These are phyloP conservation scores for Aureobasidium namibiae DNA, from an alignment of 2,329 filamentous ascomycete species.

Conservation along the genomic window DNA sequence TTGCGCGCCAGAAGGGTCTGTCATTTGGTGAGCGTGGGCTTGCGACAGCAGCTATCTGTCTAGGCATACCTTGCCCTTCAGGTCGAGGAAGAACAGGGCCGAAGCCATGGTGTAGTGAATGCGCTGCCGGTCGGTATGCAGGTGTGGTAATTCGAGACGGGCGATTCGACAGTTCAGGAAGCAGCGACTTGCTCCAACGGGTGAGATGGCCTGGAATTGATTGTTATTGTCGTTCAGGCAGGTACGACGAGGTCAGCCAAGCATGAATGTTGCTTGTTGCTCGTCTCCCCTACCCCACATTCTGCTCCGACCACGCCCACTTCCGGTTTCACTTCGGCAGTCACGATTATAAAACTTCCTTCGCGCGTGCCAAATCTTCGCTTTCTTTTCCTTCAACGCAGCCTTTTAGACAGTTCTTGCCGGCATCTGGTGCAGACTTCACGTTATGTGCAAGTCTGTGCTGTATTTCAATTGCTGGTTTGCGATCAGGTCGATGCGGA, in stretches of 20 bases:
- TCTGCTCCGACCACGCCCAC: not conserved
- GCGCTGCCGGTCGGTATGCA: not conserved
- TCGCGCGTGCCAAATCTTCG: not conserved
- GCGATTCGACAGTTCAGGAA: not conserved
- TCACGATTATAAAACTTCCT: not conserved
- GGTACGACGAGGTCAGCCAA: not conserved
- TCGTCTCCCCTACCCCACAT: conserved; percentile 5
- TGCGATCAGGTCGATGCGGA: conserved; percentile 55
- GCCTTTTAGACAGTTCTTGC: conserved; percentile 78
- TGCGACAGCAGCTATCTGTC: not conserved
- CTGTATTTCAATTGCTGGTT: conserved; percentile 51
- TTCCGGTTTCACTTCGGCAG: not conserved
- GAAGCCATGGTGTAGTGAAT: conserved; percentile 66
- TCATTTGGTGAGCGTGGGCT: not conserved
- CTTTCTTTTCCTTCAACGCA: conserved; percentile 46
- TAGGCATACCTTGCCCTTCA: conserved; percentile 89
- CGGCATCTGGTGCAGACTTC: conserved; percentile 49
- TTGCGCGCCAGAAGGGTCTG: conserved; percentile 97
- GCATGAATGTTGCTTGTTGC: not conserved
- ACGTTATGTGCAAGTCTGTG: conserved; percentile 60
- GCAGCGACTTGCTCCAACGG: not conserved
- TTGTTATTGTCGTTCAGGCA: not conserved
- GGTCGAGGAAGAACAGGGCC: conserved; percentile 94
- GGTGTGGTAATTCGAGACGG: not conserved
- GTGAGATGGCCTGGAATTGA: not conserved